Conservation (phyloP, 2,329 filamentous ascomycete genomes). For the Aureobasidium sp. region DNA sequence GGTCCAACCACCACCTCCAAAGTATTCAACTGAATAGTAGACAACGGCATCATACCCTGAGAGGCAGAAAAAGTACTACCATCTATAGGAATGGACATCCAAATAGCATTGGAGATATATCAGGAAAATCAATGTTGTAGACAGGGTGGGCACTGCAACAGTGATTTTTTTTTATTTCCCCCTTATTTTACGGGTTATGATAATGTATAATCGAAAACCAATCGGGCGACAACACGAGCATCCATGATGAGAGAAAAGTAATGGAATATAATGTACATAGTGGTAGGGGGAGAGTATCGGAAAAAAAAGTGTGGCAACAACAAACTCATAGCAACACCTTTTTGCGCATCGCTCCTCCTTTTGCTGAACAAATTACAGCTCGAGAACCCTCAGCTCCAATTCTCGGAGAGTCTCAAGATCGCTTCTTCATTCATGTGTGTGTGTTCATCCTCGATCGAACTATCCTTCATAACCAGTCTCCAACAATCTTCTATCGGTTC, state of each 20-base stretch:
- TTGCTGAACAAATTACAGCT: not conserved
- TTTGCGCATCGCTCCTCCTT: not conserved
- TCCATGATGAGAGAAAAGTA: not conserved
- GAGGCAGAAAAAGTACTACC: too few relatives aligned
- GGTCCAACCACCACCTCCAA: not conserved
- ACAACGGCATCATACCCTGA: not conserved
- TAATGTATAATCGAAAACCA: not conserved
- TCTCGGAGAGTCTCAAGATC: not conserved
- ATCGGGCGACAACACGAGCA: not conserved
- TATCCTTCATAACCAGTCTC: not conserved
- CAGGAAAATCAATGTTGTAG: not conserved
- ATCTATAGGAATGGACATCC: not conserved
- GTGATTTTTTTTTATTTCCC: not conserved
- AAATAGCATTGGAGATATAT: not conserved
- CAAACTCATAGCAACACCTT: conserved; percentile 1
- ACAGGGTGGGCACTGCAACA: not conserved
- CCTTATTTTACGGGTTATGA: not conserved
- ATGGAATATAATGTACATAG: conserved; percentile 4
- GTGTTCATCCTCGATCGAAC: not conserved
- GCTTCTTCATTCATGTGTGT: not conserved
- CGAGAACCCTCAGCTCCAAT: not conserved
- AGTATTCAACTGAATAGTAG: not conserved
- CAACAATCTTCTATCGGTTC: conserved; percentile 11
- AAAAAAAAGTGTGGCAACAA: not conserved
- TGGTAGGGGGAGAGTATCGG: not conserved